Evolutionary conservation across 345 rosid genomes (phyloP).

Genomic region (Carallia pectinifolia): DNA sequence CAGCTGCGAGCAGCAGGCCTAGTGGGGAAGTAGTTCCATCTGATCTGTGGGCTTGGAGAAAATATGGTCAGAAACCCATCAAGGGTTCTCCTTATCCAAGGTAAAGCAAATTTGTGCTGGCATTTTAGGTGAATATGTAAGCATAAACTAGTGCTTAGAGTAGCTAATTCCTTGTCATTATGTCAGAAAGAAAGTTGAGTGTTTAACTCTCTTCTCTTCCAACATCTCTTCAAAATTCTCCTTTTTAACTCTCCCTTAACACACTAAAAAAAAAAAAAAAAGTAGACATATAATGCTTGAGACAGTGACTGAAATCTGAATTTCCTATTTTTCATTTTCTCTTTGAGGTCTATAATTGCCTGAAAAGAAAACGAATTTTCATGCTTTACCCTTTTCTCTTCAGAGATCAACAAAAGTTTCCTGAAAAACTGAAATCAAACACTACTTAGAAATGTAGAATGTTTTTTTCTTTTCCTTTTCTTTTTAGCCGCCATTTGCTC

Average conservation of each 20-base stretch:
- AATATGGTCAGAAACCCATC: slow-evolving; percentile 32
- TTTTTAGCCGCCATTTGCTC: no score
- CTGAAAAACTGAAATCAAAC: not conserved
- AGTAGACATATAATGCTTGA: not conserved
- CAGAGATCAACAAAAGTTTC: not conserved
- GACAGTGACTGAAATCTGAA: slow-evolving; percentile 15
- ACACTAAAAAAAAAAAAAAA: no score
- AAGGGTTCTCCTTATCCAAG: slow-evolving; percentile 31
- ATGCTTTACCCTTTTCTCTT: not conserved
- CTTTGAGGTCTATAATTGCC: not conserved
- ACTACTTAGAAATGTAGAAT: no score
- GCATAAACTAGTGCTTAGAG: not conserved
- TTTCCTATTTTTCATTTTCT: not conserved
- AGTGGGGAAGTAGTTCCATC: slow-evolving; percentile 34
- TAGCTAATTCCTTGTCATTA: no score
- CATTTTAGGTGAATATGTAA: not conserved
- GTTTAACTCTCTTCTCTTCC: no score
- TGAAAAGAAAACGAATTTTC: not conserved
- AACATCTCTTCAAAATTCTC: no score
- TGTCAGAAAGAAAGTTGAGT: no score
- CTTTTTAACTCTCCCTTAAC: no score
- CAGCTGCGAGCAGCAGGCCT: slow-evolving; percentile 25
- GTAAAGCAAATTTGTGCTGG: not conserved
- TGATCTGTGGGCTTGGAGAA: slow-evolving; percentile 35
- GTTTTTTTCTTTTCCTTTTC: no score